These are phyloP conservation scores for Kandelia obovata DNA, from an alignment of 345 rosid genomes.

Conservation along the genomic window DNA sequence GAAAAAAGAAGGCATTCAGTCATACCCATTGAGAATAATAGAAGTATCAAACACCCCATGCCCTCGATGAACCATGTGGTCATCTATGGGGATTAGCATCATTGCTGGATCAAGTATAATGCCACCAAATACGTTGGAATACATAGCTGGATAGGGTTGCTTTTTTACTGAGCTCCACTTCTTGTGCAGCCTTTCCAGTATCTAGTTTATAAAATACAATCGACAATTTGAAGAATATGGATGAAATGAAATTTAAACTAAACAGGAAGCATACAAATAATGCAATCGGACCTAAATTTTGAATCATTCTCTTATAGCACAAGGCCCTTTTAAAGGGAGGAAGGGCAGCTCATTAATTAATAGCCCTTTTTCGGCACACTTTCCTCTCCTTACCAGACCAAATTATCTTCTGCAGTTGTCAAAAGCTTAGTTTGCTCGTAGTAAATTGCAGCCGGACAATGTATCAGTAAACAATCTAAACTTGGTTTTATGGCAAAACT, in stretches of 20 bases:
- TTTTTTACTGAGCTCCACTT: slow-evolving; percentile 53
- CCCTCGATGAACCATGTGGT: slow-evolving; percentile 77
- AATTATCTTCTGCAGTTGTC: not conserved
- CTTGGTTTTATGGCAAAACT: not conserved
- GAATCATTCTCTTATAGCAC: too few species aligned
- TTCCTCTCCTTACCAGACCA: not conserved
- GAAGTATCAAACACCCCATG: slow-evolving; percentile 78
- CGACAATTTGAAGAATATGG: not conserved
- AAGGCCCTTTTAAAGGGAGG: too few species aligned
- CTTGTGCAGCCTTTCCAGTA: slow-evolving; percentile 54
- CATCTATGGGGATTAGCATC: slow-evolving; percentile 72
- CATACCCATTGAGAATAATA: slow-evolving; percentile 56
- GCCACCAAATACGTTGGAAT: slow-evolving; percentile 63
- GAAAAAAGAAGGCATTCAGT: not conserved
- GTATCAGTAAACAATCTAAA: not conserved
- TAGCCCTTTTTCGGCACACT: too few species aligned
- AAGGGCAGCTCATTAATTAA: too few species aligned
- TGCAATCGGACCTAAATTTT: too few species aligned
- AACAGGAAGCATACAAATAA: too few species aligned
- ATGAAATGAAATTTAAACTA: not conserved
- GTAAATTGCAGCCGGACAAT: not conserved
- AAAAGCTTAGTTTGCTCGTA: not conserved
- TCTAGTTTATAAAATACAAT: slow-evolving; percentile 24
- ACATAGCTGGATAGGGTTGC: slow-evolving; percentile 66
- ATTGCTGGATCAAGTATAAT: slow-evolving; percentile 62